Evolutionary conservation across 169 alveolate species (phyloP).

Genomic region (Plasmodium vivax): DNA sequence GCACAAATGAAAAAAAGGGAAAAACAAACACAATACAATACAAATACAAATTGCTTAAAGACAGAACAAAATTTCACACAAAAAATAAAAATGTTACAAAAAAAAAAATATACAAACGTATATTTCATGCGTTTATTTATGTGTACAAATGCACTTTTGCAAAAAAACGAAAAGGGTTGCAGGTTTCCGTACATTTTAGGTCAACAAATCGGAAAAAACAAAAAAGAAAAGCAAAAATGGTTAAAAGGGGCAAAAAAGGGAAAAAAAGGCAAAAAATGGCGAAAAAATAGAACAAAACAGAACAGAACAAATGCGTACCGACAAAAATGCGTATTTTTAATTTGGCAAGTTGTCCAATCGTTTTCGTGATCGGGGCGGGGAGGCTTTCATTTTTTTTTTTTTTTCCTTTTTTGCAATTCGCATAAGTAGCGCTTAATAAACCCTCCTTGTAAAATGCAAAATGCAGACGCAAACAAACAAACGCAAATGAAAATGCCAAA

Average conservation of each 20-base stretch:
- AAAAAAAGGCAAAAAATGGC: neutral
- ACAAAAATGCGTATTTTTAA: neutral
- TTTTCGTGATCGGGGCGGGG: neutral
- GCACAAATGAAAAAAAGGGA: neutral
- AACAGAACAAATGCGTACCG: neutral
- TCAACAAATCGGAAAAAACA: neutral
- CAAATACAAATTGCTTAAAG: neutral
- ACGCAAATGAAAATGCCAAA: neutral
- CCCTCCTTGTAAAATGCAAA: neutral
- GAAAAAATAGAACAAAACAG: neutral
- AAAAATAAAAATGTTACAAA: neutral
- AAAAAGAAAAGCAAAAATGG: neutral
- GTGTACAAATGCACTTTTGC: neutral
- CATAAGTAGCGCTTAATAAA: neutral
- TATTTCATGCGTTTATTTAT: neutral
- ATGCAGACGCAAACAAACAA: neutral
- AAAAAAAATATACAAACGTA: neutral
- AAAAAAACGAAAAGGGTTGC: neutral
- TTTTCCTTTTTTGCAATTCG: neutral
- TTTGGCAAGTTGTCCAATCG: neutral
- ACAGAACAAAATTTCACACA: neutral
- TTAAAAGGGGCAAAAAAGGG: neutral
- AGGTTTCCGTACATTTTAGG: neutral
- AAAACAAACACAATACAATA: neutral
- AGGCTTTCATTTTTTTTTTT: neutral